A percentile compares a stretch with the other conserved stretches of the same genome.
These are phyloP conservation scores for Trichophyton rubrum DNA, from an alignment of 2,329 filamentous ascomycete genomes.

Conservation along the genomic window DNA sequence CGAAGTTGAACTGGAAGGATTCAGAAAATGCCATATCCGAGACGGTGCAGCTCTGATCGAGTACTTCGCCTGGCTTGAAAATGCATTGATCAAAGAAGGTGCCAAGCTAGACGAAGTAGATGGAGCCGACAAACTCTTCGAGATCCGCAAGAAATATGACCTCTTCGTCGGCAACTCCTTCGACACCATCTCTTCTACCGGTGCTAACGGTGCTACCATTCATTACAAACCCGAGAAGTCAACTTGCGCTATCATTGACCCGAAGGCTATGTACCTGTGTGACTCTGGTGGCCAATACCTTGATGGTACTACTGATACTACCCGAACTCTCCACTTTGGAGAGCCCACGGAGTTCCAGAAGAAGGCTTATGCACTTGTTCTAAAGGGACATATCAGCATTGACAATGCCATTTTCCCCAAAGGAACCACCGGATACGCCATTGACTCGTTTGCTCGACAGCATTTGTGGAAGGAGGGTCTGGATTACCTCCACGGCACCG, in stretches of 20 bases:
- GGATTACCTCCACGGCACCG: constrained; percentile 92
- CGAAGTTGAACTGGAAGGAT: constrained; percentile 73
- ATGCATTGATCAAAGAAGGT: constrained; percentile 66
- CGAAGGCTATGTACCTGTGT: constrained; percentile 77
- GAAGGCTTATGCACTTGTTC: constrained; percentile 81
- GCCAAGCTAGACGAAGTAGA: constrained; percentile 71
- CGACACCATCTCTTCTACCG: constrained; percentile 89
- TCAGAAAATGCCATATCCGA: constrained; percentile 85
- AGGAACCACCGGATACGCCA: constrained; percentile 82
- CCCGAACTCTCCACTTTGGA: constrained; percentile 84
- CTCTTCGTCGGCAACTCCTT: constrained; percentile 86
- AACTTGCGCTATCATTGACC: constrained; percentile 71
- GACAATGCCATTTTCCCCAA: constrained; percentile 85
- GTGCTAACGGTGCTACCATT: constrained; percentile 83
- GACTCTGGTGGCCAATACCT: constrained; percentile 95
- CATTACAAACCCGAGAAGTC: constrained; percentile 86
- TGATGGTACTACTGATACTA: constrained; percentile 93
- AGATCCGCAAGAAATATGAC: constrained; percentile 45
- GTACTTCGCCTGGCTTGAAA: constrained; percentile 94
- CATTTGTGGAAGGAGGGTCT: constrained; percentile 86
- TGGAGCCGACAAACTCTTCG: constrained; percentile 82
- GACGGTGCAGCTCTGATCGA: constrained; percentile 83
- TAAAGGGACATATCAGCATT: constrained; percentile 86
- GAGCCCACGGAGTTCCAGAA: constrained; percentile 70
- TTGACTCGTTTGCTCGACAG: constrained; percentile 80